Evolutionary conservation across 2,329 filamentous ascomycete species (phyloP).

Genomic region (Fusarium gaditjirri): DNA sequence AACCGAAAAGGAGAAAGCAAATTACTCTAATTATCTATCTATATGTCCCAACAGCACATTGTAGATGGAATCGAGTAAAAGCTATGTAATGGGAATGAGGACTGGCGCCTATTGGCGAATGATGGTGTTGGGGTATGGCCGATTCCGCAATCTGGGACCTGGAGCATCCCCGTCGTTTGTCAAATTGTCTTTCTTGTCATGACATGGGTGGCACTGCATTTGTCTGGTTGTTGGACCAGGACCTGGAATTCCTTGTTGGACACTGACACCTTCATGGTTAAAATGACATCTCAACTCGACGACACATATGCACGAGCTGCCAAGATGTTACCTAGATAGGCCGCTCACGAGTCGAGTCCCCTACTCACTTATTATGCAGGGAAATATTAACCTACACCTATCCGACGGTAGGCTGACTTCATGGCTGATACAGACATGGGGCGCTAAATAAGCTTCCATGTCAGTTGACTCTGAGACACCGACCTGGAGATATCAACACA

Average conservation of each 20-base stretch:
- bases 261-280: constrained; percentile 9
- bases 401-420: constrained; percentile 15
- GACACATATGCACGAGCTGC: constrained; percentile 25
- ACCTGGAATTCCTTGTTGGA: background rate
- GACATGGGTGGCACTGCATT: constrained; percentile 34
- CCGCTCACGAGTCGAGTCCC: constrained; percentile 17
- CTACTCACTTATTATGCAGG: constrained; percentile 21
- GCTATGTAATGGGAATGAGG: constrained; percentile 45
- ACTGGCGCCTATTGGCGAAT: constrained; percentile 43
- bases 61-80: constrained; percentile 46
- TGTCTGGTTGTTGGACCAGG: constrained; percentile 1
- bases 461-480: constrained; percentile 31
- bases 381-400: constrained; percentile 16
- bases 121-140: constrained; percentile 22
- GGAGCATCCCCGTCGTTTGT: constrained; percentile 24
- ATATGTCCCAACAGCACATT: constrained; percentile 7
- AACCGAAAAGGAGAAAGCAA: constrained; percentile 28
- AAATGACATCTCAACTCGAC: constrained; percentile 9
- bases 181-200: constrained; percentile 16
- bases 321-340: constrained; percentile 21
- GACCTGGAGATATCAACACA: constrained; percentile 25
- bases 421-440: constrained; percentile 16
- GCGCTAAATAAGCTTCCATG: constrained; percentile 30
- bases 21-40: constrained; percentile 11
- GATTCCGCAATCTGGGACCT: constrained; percentile 36